These are phyloP conservation scores for Aurantiochytrium sp. DNA, from an alignment of 108 stramenopile species.

Conservation along the genomic window DNA sequence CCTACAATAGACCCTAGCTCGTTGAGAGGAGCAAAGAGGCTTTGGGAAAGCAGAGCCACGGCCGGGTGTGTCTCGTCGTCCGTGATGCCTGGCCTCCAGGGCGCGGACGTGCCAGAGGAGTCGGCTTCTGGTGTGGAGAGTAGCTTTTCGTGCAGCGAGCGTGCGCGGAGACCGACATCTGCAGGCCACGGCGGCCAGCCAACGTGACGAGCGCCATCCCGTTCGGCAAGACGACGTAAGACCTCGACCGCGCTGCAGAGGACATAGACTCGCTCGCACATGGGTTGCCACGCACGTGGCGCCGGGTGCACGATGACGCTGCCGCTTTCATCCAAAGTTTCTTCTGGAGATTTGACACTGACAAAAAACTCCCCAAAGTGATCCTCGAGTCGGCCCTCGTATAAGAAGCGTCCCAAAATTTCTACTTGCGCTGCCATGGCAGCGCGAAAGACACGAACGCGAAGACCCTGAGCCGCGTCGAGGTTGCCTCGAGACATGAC, in stretches of 20 bases:
- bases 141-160: background rate
- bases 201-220: background rate
- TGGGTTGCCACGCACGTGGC: background rate
- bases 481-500: too few species aligned
- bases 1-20: background rate
- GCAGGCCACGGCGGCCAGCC: background rate
- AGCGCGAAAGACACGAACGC: background rate
- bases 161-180: background rate
- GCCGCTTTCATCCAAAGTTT: background rate
- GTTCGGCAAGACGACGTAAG: background rate
- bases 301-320: background rate
- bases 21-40: background rate
- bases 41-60: background rate
- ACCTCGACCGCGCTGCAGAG: background rate
- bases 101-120: background rate
- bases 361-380: background rate
- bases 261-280: background rate
- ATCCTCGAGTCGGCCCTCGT: background rate
- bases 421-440: background rate
- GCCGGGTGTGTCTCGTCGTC: background rate
- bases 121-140: background rate
- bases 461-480: background rate
- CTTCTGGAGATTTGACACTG: background rate
- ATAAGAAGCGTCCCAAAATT: background rate
- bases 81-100: background rate